Percentiles rank a stretch among this genome's conserved stretches.
Conservation (phyloP, 208 protist genomes). For the Leishmania tropica region DNA sequence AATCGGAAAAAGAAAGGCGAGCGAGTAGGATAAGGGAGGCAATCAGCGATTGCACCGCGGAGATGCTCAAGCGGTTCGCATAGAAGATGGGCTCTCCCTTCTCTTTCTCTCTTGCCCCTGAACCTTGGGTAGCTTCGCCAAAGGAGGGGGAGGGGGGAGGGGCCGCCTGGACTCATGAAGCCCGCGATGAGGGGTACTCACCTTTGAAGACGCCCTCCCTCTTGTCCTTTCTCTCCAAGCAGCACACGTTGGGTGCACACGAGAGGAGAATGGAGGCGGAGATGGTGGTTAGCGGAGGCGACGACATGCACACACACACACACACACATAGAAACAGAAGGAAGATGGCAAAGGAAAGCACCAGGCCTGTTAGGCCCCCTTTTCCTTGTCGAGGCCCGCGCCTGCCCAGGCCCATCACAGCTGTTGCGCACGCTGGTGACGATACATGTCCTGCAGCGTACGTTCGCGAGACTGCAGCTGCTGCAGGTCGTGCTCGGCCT, state of each 20-base stretch:
- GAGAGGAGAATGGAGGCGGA: not conserved
- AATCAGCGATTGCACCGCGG: not conserved
- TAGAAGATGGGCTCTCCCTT: not conserved
- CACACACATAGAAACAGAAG: not conserved
- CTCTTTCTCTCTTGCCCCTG: not conserved
- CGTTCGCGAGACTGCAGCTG: constrained; percentile 43
- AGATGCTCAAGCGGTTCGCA: not conserved
- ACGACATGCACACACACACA: not conserved
- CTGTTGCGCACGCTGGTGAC: constrained; percentile 26
- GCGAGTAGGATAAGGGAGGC: not conserved
- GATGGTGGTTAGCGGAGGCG: not conserved
- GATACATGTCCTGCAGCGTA: constrained; percentile 57
- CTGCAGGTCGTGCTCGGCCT: constrained; percentile 31
- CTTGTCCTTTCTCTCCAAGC: not conserved
- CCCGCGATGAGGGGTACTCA: not conserved
- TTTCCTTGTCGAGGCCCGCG: not conserved
- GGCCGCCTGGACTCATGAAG: not conserved
- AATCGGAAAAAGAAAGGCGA: too few relatives aligned
- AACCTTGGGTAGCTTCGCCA: not conserved
- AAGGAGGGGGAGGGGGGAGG: not conserved
- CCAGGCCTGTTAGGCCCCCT: not conserved
- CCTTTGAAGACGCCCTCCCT: not conserved
- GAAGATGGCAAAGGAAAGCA: not conserved
- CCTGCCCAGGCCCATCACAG: not conserved
- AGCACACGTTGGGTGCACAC: not conserved